Base-by-base conservation (phyloP, 805 yeast genomes). In the Ogataea ganodermae region DNA sequence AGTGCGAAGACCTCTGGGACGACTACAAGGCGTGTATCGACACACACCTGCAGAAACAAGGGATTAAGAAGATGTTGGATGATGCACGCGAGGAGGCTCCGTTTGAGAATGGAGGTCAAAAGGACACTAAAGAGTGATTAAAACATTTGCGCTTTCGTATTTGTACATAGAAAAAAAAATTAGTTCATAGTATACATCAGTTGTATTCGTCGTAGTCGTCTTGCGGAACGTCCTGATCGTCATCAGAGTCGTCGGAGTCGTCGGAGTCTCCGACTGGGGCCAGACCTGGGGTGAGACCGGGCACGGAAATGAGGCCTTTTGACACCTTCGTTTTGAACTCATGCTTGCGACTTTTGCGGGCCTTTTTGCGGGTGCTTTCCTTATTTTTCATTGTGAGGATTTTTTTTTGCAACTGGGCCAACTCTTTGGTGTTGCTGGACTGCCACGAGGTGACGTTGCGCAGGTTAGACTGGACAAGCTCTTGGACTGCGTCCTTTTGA, bases 1-100 rank as follows among this genome's bases (percentile, higher is more conserved):
- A 92, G 68, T 94, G 99, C 68, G 85, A 88, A 45, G 92, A 84
- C 24, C 77, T 88, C 26, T 94, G 97, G 97, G 79, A 80, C 49
- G 84, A 81, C 45, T 94, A 94, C 67, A 88, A 87, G 58, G 83
- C 82, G n/a, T 94, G 99, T 69, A 83, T 94, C 23, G 84, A 89
- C 57, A 79, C 71, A 1, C 80, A 81, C 31, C 71, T 90, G 55
- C 80, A 83, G 21, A 80, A 79, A 48, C 85, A 84, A 58, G 94
- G 91, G 21, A 84, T 90, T 59, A 79, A 85, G 61, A 85, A 89
- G 4, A 85, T 87, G 79, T 71, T 90, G 45, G 96, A 89, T 54
- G 91, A 89, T 53, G 96, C 96, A 0, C 77, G 95, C 55, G 83
- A 85, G 51, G 96, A 90, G 56, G 92, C 92, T 22, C 96, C 96